Base-by-base conservation (phyloP, 306 rosid genomes). In the Glycine tomentella region DNA sequence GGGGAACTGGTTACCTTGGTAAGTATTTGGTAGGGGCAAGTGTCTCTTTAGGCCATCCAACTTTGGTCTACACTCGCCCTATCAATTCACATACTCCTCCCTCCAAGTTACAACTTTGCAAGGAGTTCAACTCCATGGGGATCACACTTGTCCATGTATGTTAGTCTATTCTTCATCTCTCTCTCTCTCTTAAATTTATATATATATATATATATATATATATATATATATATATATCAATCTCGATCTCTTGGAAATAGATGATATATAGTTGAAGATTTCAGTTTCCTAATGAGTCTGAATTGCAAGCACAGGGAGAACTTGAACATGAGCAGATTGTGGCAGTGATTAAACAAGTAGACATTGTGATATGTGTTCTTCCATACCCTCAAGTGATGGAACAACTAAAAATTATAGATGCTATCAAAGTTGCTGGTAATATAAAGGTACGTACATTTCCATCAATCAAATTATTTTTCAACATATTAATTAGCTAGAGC, bases 1-100 rank as follows among this genome's bases (percentile, higher is more conserved):
- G 91, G 5, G 91, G 89, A 88, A 85, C 76, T 13, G 89, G 91
- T 5, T 88, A 88, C 80, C 48, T 88, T 1, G 91, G 91, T 0
- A 74, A 81, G 17, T 52, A 83, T 7, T 63, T 88, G 59, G 89
- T 86, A 76, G 81, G 74, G 67, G 89, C 89, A 77, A 88, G 89
- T 62, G 15, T 81, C 0, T 9, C 31, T n/a, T 80, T 81, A 51
- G 87, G 91, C 0, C 75, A 81, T 83, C 86, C 82, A 77, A 85
- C 89, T 16, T 78, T 48, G 2, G 86, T 85, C 0, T 88, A 83
- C n/a, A 71, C 91, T 11, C 82, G 79, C 1, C 78, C 85, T 31
- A 31, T 81, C 0, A 6, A 63, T 34, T 0, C 20, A 63, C 46
- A 13, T 12, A 62, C 87, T 11, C 31, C 66, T 65, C 9, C 56